These are phyloP conservation scores for Trichoderma sp. DNA, from an alignment of 2,329 filamentous ascomycete species.

Conservation along the genomic window DNA sequence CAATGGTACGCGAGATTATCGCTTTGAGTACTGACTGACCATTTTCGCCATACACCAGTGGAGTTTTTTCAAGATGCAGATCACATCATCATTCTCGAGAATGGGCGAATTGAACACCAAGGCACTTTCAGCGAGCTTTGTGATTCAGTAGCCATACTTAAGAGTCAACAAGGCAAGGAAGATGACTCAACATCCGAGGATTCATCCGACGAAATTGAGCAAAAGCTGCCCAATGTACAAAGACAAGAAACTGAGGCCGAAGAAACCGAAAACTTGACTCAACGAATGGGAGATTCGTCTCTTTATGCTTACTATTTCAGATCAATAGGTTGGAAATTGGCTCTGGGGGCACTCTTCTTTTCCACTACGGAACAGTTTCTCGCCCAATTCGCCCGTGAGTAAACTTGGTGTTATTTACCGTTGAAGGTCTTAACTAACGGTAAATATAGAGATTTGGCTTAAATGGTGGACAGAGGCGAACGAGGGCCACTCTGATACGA, in stretches of 20 bases:
- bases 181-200: neutral
- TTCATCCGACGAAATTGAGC: neutral
- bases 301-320: neutral
- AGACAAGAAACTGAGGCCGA: neutral
- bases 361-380: neutral
- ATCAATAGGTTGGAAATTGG: neutral
- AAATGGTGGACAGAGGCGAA: conserved; percentile 28
- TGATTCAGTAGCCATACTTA: neutral
- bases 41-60: neutral
- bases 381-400: neutral
- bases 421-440: neutral
- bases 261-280: conserved; percentile 16
- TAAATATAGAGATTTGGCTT: conserved; percentile 25
- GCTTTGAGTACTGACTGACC: neutral
- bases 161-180: neutral
- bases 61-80: conserved; percentile 27
- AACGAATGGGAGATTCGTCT: neutral
- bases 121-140: conserved; percentile 13
- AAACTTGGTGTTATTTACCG: neutral
- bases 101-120: conserved; percentile 25
- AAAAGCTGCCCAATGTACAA: neutral
- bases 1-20: neutral
- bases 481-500: conserved; percentile 20
- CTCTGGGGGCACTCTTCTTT: neutral
- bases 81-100: conserved; percentile 26